phyloP scores from a whole-genome alignment of 1,284 basidiomycete genomes.

The Sphagnurus paluster region DNA sequence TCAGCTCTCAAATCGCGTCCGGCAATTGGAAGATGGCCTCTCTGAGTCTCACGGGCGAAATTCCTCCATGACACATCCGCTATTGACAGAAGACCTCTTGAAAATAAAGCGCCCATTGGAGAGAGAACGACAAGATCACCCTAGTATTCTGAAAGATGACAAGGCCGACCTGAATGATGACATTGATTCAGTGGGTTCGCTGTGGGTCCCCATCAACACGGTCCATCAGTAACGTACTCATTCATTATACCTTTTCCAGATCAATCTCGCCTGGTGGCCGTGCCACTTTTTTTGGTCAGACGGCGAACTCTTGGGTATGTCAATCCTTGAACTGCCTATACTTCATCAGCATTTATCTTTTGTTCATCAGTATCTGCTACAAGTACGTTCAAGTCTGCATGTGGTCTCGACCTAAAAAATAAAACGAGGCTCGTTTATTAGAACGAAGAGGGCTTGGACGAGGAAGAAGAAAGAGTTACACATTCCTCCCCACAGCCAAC shows the following conservation, averaged over 20 bases:
- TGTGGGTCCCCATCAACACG: slow-evolving; percentile 41
- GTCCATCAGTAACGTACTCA: slow-evolving; percentile 8
- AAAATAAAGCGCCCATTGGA: slow-evolving; percentile 66
- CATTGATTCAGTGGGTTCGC: slow-evolving; percentile 63
- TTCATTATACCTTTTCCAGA: slow-evolving; percentile 30
- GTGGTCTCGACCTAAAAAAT: slow-evolving; percentile 6
- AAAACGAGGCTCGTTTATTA: slow-evolving; percentile 25
- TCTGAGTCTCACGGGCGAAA: slow-evolving; percentile 46
- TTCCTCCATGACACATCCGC: slow-evolving; percentile 50
- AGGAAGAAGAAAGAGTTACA: slow-evolving; percentile 43
- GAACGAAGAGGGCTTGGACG: slow-evolving; percentile 60
- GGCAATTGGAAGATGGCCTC: slow-evolving; percentile 65
- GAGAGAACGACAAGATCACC: slow-evolving; percentile 46
- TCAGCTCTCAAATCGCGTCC: slow-evolving; percentile 55
- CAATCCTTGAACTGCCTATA: slow-evolving; percentile 6
- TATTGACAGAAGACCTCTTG: slow-evolving; percentile 58
- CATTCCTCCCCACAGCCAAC: slow-evolving; percentile 43
- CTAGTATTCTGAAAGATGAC: slow-evolving; percentile 42
- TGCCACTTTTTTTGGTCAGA: slow-evolving; percentile 62
- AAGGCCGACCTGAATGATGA: slow-evolving; percentile 47
- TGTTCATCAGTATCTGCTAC: slow-evolving; percentile 42
- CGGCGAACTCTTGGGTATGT: slow-evolving; percentile 68
- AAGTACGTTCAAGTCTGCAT: slow-evolving; percentile 30
- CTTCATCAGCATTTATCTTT: slow-evolving; percentile 2
- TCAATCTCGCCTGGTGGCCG: slow-evolving; percentile 61